phyloP scores from a whole-genome alignment of 805 yeast genomes.

The Yarrowia divulgata region DNA sequence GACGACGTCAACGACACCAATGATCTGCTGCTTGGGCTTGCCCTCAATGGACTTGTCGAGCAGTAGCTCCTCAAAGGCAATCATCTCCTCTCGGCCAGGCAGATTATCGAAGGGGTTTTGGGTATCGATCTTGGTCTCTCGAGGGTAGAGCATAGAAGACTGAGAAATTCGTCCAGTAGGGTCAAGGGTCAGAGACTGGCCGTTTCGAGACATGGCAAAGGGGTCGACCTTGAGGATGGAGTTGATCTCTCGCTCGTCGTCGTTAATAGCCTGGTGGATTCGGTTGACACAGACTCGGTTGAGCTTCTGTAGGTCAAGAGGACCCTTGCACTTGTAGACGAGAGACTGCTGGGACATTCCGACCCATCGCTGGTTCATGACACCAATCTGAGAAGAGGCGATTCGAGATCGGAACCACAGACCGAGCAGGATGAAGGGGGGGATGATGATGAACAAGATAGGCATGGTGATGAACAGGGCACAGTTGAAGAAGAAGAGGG shows the following conservation, averaged over 20 bases:
- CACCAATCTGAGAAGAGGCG: slow-evolving; percentile 24
- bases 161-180: slow-evolving; percentile 37
- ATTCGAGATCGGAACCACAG: slow-evolving; percentile 33
- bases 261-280: slow-evolving; percentile 35
- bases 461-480: slow-evolving; percentile 33
- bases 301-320: slow-evolving; percentile 23
- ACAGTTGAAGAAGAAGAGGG: slow-evolving; percentile 11
- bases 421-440: slow-evolving; percentile 5
- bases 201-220: slow-evolving; percentile 34
- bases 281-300: slow-evolving; percentile 20
- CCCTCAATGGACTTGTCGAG: slow-evolving; percentile 30
- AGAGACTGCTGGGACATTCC: slow-evolving; percentile 30
- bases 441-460: slow-evolving; percentile 20
- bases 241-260: slow-evolving; percentile 33
- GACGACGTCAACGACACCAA: slow-evolving; percentile 33
- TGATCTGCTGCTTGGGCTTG: slow-evolving; percentile 28
- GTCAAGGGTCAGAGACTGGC: slow-evolving; percentile 34
- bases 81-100: slow-evolving; percentile 27
- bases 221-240: slow-evolving; percentile 31
- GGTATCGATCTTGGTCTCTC: slow-evolving; percentile 20
- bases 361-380: slow-evolving; percentile 37
- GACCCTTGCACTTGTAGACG: slow-evolving; percentile 24
- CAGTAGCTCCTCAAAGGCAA: slow-evolving; percentile 31
- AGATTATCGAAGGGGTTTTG: slow-evolving; percentile 32
- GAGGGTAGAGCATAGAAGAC: slow-evolving; percentile 24